phyloP scores from a whole-genome alignment of 371 early-diverging fungal species.

The Rhizopus stolonifer region DNA sequence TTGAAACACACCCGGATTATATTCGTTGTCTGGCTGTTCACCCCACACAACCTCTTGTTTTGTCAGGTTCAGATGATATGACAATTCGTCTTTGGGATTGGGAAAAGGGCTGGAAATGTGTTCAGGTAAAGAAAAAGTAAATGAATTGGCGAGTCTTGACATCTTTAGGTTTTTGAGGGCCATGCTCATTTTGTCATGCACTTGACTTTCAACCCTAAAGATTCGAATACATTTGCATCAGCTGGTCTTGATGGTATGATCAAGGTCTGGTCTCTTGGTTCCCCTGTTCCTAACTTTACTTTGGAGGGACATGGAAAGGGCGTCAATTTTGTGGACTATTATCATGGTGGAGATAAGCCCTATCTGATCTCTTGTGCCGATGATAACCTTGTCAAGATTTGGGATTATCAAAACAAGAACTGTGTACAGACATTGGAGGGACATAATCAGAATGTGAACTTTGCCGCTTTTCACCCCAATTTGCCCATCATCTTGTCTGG shows the following conservation, averaged over 20 bases:
- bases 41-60: slow-evolving; percentile 89
- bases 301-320: slow-evolving; percentile 95
- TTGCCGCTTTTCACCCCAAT: slow-evolving; percentile 95
- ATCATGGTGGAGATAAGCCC: slow-evolving; percentile 93
- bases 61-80: slow-evolving; percentile 98
- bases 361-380: slow-evolving; percentile 93
- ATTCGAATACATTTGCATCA: slow-evolving; percentile 95
- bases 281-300: slow-evolving; percentile 87
- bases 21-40: slow-evolving; percentile 97
- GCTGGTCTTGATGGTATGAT: slow-evolving; percentile 92
- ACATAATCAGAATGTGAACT: slow-evolving; percentile 96
- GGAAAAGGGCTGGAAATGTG: slow-evolving; percentile 97
- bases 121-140: slow-evolving; percentile 48
- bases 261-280: slow-evolving; percentile 90
- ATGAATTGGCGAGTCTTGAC: background rate
- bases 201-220: slow-evolving; percentile 96
- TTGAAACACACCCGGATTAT: slow-evolving; percentile 99
- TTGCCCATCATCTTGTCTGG: slow-evolving; percentile 96
- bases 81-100: slow-evolving; percentile 99
- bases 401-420: slow-evolving; percentile 99
- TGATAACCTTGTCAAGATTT: slow-evolving; percentile 89
- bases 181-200: slow-evolving; percentile 98
- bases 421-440: slow-evolving; percentile 98
- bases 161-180: slow-evolving; percentile 83
- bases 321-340: slow-evolving; percentile 94